Percentiles rank a stretch among this genome's conserved stretches.
Conservation (phyloP, 441 rosid genomes). For the Arabidopsis lyrata region DNA sequence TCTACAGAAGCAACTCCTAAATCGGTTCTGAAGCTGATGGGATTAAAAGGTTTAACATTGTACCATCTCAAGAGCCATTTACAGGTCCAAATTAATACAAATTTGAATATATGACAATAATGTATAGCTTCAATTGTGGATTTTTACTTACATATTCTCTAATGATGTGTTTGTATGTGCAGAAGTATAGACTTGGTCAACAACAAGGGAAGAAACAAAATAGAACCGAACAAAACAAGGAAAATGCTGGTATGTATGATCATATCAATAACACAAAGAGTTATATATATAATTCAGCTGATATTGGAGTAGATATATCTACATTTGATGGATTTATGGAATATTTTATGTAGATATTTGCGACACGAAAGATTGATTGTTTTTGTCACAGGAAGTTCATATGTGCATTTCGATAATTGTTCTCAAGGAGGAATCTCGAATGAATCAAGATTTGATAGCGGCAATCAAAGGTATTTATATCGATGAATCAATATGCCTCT, state of each 20-base stretch:
- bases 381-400: slow-evolving; percentile 50
- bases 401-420: slow-evolving; percentile 57
- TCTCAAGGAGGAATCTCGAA: slow-evolving; percentile 46
- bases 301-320: background rate
- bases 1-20: slow-evolving; percentile 90
- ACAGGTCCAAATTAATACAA: slow-evolving; percentile 57
- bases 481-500: background rate
- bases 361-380: background rate
- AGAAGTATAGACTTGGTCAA: slow-evolving; percentile 92
- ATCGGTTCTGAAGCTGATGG: slow-evolving; percentile 85
- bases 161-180: slow-evolving; percentile 30
- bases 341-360: background rate
- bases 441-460: slow-evolving; percentile 47
- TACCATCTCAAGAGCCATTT: slow-evolving; percentile 95
- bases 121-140: background rate
- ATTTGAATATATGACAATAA: background rate
- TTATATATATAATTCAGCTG: background rate
- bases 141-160: background rate
- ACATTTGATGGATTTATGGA: background rate
- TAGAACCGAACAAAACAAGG: slow-evolving; percentile 49
- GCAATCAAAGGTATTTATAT: slow-evolving; percentile 51
- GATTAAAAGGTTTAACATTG: slow-evolving; percentile 87
- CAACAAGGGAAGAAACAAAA: slow-evolving; percentile 64
- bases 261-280: background rate
- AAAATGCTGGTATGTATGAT: slow-evolving; percentile 53